These are phyloP conservation scores for Tylopilus sp. DNA, from an alignment of 768 basidiomycete genomes.

Conservation along the genomic window DNA sequence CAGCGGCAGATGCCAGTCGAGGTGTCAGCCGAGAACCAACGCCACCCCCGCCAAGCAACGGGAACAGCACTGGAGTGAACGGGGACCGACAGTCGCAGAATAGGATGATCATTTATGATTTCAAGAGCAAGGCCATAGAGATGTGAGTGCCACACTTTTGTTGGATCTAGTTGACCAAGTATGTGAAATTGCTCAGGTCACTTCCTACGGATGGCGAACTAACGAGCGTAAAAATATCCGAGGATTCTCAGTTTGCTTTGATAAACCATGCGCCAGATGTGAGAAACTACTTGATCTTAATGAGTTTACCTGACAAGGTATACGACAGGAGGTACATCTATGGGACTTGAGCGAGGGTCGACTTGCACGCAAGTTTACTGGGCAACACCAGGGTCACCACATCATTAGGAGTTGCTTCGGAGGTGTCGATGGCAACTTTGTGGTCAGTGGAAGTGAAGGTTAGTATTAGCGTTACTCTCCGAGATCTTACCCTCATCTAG, in stretches of 20 bases:
- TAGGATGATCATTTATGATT: conserved; percentile 74
- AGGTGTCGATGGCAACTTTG: conserved; percentile 81
- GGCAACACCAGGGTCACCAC: conserved; percentile 79
- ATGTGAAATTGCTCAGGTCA: conserved; percentile 40
- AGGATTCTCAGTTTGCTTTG: conserved; percentile 82
- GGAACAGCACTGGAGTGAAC: conserved; percentile 33
- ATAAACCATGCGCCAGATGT: conserved; percentile 88
- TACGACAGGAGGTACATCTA: conserved; percentile 77
- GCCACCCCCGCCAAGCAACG: conserved; percentile 30
- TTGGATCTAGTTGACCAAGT: conserved; percentile 8
- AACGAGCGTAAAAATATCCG: conserved; percentile 83
- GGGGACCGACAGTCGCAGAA: conserved; percentile 43
- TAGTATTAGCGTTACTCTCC: conserved; percentile 17
- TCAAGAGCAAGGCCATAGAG: conserved; percentile 63
- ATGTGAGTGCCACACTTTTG: conserved; percentile 47
- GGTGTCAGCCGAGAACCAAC: conserved; percentile 35
- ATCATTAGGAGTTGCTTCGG: conserved; percentile 95
- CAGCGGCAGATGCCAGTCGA: conserved; percentile 19
- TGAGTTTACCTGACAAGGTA: conserved; percentile 6
- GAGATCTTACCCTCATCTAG: conserved; percentile 9
- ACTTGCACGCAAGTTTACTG: conserved; percentile 76
- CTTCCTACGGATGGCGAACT: conserved; percentile 72
- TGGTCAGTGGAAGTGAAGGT: conserved; percentile 97
- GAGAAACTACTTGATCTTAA: conserved; percentile 29
- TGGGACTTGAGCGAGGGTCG: conserved; percentile 75